These are phyloP conservation scores for Starmera quercuum DNA, from an alignment of 805 yeast genomes.

Conservation along the genomic window DNA sequence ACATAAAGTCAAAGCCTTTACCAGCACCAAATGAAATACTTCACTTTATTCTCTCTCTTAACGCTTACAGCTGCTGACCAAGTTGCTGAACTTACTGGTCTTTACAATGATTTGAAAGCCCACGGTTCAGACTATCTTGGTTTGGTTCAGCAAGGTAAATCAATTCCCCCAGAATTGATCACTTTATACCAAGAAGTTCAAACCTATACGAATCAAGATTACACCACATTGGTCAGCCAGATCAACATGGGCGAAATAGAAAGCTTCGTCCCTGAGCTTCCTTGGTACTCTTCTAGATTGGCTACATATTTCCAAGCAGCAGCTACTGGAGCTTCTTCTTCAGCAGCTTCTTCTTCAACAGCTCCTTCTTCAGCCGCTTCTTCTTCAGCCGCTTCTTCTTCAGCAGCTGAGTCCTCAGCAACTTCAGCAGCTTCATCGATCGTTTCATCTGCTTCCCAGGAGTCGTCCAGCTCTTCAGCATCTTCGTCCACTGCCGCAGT, in stretches of 20 bases:
- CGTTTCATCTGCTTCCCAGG: background rate
- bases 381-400: background rate
- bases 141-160: slow-evolving; percentile 2
- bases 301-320: background rate
- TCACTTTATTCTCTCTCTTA: background rate
- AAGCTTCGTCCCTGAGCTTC: slow-evolving; percentile 12
- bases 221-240: slow-evolving; percentile 14
- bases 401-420: background rate
- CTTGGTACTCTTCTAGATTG: slow-evolving; percentile 22
- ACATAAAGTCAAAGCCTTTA: too few species aligned
- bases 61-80: background rate
- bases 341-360: background rate
- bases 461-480: background rate
- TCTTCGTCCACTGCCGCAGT: background rate
- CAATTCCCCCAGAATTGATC: slow-evolving; percentile 15
- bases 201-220: slow-evolving; percentile 20
- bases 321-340: background rate
- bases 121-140: background rate
- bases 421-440: background rate
- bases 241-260: slow-evolving; percentile 12
- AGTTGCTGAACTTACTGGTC: background rate
- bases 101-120: background rate
- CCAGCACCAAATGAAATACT: too few species aligned
- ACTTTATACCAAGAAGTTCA: slow-evolving; percentile 8
- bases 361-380: background rate